These are phyloP conservation scores for Pseudocercospora eumusae DNA, from an alignment of 2,329 filamentous ascomycete species.

Conservation along the genomic window DNA sequence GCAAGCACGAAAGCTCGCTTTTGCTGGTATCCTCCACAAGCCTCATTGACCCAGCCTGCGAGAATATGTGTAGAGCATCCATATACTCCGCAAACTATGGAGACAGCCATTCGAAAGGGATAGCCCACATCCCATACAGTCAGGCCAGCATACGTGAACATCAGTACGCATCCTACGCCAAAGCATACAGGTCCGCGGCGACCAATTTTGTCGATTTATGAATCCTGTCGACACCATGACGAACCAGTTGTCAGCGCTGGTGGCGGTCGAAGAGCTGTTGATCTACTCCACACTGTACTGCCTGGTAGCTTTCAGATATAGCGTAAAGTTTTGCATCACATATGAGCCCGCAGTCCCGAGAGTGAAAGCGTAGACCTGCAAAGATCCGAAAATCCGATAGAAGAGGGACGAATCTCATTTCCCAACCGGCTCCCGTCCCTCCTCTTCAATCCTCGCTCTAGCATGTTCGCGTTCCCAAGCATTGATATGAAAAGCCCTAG, in stretches of 20 bases:
- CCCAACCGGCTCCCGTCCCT: constrained; percentile 2
- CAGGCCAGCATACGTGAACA: neutral
- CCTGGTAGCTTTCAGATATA: constrained; percentile 17
- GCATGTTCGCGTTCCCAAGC: constrained; percentile 13
- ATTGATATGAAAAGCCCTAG: neutral
- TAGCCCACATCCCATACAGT: constrained; percentile 3
- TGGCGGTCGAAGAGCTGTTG: constrained; percentile 17
- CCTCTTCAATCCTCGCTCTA: neutral
- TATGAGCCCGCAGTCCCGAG: constrained; percentile 7
- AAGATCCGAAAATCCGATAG: constrained; percentile 11
- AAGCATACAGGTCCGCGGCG: constrained; percentile 5
- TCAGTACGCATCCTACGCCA: neutral
- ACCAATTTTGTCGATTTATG: constrained; percentile 1
- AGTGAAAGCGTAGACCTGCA: constrained; percentile 14
- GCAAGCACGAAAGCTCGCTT: constrained; percentile 10
- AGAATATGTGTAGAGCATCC: constrained; percentile 7
- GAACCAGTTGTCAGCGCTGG: constrained; percentile 8
- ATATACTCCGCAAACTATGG: constrained; percentile 1
- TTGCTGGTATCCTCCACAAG: constrained; percentile 8
- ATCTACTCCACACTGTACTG: constrained; percentile 14
- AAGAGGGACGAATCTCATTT: constrained; percentile 5
- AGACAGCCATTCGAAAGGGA: constrained; percentile 4
- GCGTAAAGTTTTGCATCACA: constrained; percentile 16
- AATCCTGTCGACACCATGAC: constrained; percentile 9
- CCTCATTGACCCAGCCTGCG: constrained; percentile 5